Evolutionary conservation across 768 basidiomycete genomes (phyloP).

Genomic region (Phanerodontia chrysosporium): DNA sequence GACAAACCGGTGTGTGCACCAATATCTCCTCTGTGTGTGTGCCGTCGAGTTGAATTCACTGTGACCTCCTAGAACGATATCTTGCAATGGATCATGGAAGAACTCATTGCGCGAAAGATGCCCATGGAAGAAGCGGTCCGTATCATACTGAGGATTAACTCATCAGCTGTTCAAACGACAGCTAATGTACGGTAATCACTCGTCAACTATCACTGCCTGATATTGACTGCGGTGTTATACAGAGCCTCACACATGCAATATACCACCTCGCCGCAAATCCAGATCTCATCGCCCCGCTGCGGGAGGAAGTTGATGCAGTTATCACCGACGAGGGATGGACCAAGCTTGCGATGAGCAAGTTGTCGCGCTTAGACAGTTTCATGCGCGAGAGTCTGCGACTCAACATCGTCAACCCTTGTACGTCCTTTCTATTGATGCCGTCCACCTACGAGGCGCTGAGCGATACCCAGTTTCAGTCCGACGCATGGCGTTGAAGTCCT

Average conservation of each 20-base stretch:
- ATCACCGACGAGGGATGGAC: constrained; percentile 22
- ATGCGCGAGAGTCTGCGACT: constrained; percentile 26
- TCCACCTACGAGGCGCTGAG: not conserved
- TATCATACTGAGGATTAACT: constrained; percentile 12
- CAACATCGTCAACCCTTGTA: constrained; percentile 19
- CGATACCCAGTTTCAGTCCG: constrained; percentile 21
- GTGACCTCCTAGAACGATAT: constrained; percentile 14
- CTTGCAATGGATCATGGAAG: constrained; percentile 16
- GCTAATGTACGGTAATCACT: constrained; percentile 9
- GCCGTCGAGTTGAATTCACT: not conserved
- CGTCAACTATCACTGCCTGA: not conserved
- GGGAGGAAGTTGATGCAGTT: constrained; percentile 28
- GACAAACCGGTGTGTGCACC: constrained; percentile 11
- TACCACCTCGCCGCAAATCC: constrained; percentile 27
- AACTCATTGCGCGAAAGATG: not conserved
- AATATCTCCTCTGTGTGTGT: not conserved
- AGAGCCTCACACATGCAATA: constrained; percentile 24
- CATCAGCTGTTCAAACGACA: constrained; percentile 17
- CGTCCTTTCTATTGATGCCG: not conserved
- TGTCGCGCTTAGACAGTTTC: constrained; percentile 33
- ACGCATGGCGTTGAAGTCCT: constrained; percentile 27
- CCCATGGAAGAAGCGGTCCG: too few relatives aligned
- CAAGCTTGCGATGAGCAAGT: constrained; percentile 24
- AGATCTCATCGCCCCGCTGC: constrained; percentile 23
- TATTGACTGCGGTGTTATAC: not conserved